Conservation (phyloP, 2,329 filamentous ascomycete species). For the Emmonsia crescens region DNA sequence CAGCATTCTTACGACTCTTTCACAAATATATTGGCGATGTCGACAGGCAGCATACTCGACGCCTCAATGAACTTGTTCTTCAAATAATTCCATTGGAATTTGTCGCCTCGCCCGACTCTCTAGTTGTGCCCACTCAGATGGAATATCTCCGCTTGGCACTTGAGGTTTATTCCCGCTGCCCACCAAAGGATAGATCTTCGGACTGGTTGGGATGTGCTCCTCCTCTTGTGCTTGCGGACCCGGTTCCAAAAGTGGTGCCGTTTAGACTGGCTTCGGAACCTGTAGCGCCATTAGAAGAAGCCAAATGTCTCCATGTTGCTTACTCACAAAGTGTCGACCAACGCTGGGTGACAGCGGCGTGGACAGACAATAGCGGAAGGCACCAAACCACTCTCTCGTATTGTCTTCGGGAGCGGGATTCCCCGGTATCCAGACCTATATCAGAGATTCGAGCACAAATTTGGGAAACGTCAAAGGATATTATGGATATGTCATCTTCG, state of each 20-base stretch:
- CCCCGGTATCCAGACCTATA: constrained; percentile 26
- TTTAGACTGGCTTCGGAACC: constrained; percentile 45
- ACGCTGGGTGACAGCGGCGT: constrained; percentile 48
- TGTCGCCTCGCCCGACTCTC: constrained; percentile 40
- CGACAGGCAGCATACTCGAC: constrained; percentile 21
- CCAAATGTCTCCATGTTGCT: constrained; percentile 47
- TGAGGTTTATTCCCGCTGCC: constrained; percentile 49
- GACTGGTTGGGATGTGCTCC: constrained; percentile 39
- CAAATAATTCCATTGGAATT: constrained; percentile 49
- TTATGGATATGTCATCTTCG: constrained; percentile 42
- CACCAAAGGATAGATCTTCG: constrained; percentile 29
- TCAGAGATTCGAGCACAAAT: constrained; percentile 45
- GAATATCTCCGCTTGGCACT: constrained; percentile 43
- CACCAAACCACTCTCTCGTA: constrained; percentile 46
- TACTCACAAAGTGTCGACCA: constrained; percentile 46
- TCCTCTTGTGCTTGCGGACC: constrained; percentile 44
- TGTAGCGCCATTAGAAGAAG: constrained; percentile 46
- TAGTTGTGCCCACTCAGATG: constrained; percentile 41
- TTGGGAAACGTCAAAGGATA: constrained; percentile 46
- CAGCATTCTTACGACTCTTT: constrained; percentile 47
- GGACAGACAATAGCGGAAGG: constrained; percentile 48
- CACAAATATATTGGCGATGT: constrained; percentile 40
- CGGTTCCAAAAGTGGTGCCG: constrained; percentile 42
- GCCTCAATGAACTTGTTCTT: constrained; percentile 41
- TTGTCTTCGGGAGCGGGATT: constrained; percentile 36